Conservation (phyloP, 2,329 filamentous ascomycete genomes). For the Metarhizium anisopliae region DNA sequence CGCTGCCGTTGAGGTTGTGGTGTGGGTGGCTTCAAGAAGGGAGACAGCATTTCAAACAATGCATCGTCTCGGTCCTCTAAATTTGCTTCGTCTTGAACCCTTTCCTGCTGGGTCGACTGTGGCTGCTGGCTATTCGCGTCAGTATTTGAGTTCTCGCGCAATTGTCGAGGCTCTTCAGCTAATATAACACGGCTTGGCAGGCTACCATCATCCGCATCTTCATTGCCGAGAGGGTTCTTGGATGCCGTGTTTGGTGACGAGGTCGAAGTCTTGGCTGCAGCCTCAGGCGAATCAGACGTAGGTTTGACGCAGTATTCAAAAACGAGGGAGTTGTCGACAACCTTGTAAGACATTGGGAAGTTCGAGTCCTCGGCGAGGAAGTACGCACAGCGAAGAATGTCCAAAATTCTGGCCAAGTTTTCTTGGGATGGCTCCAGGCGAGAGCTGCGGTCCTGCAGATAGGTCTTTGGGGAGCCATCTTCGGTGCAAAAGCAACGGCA, state of each 20-base stretch:
- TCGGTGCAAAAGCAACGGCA: slow-evolving; percentile 30
- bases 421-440: slow-evolving; percentile 25
- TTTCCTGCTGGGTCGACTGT: neutral
- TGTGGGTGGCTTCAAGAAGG: slow-evolving; percentile 38
- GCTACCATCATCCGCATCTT: neutral
- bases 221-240: neutral
- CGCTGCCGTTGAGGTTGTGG: slow-evolving; percentile 23
- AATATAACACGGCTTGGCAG: neutral
- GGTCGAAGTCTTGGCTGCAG: neutral
- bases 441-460: slow-evolving; percentile 21
- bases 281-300: neutral
- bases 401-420: slow-evolving; percentile 37
- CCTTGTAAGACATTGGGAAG: slow-evolving; percentile 27
- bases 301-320: slow-evolving; percentile 21
- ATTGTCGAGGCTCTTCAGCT: neutral
- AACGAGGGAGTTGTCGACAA: slow-evolving; percentile 19
- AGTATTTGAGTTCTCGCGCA: no score
- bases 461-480: slow-evolving; percentile 29
- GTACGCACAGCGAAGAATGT: slow-evolving; percentile 39
- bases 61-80: slow-evolving; percentile 26
- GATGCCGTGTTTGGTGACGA: neutral
- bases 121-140: neutral
- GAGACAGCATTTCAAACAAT: slow-evolving; percentile 39
- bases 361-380: slow-evolving; percentile 32
- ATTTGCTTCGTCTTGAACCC: slow-evolving; percentile 4